phyloP scores from a whole-genome alignment of 1,284 basidiomycete species.

The Thelephora terrestris region DNA sequence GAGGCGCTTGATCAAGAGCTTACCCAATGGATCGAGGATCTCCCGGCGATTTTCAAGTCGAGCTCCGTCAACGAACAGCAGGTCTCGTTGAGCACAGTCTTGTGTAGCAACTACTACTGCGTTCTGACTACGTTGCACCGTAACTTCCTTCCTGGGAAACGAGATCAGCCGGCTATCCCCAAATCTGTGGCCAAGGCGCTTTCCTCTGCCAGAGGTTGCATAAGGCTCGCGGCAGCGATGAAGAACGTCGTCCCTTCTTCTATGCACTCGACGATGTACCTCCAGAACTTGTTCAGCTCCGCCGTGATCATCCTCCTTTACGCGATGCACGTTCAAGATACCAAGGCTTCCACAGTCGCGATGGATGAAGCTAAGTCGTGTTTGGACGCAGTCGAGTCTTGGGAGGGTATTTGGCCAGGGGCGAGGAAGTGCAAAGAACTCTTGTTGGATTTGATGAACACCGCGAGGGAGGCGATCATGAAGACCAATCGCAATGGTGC shows the following conservation, averaged over 20 bases:
- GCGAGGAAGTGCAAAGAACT: conserved; percentile 78
- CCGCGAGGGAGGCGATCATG: conserved; percentile 55
- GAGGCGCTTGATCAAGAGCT: conserved; percentile 70
- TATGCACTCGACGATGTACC: conserved; percentile 85
- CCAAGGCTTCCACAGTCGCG: conserved; percentile 56
- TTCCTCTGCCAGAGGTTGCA: conserved; percentile 69
- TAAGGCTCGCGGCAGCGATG: conserved; percentile 77
- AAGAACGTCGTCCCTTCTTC: conserved; percentile 78
- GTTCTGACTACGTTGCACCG: conserved; percentile 83
- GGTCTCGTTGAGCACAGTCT: conserved; percentile 78
- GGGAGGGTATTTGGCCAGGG: conserved; percentile 86
- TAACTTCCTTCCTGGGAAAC: conserved; percentile 72
- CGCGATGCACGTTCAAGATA: conserved; percentile 75
- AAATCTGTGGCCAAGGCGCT: conserved; percentile 71
- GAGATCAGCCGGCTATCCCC: conserved; percentile 51
- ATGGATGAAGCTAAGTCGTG: conserved; percentile 77
- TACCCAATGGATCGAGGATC: conserved; percentile 71
- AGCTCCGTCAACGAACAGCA: conserved; percentile 62
- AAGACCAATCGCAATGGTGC: conserved; percentile 19
- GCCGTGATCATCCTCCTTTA: conserved; percentile 81
- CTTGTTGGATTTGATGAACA: conserved; percentile 56
- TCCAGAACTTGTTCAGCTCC: conserved; percentile 85
- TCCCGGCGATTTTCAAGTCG: conserved; percentile 65
- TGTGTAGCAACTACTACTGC: conserved; percentile 85
- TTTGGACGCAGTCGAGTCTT: conserved; percentile 60